Base-by-base conservation (phyloP, 2,329 filamentous ascomycete species). In the Trichoderma sp. region DNA sequence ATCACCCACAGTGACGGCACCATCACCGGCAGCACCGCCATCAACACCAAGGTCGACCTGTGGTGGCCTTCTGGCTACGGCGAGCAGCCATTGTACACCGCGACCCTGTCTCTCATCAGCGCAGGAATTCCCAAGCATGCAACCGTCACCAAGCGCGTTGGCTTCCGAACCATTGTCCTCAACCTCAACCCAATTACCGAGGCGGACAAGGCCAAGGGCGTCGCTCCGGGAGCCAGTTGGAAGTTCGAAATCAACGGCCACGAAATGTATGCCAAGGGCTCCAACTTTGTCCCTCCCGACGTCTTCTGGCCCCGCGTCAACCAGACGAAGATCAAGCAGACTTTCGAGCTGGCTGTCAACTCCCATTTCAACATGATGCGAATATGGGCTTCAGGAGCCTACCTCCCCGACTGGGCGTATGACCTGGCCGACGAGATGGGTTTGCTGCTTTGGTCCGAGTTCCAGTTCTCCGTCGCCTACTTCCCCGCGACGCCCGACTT, bases 231-330 rank as follows among this genome's bases (percentile, higher is more conserved):
- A 2, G 70, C 66, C 80, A 82, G 15, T 80, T 72, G 86, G 85
- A 85, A 89, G 71, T 89, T 89, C 68, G 85, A 89, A 70, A 80
- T 89, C 65, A 89, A 89, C 67, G 86, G 86, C 0, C 80, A 84
- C 57, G 82, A 85, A n/a, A 85, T 89, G 69, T 89, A 87, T 69
- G 85, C 84, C 2, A 69, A 69, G 34, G 68, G 68, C 2, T 65
- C 67, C 48, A 69, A 69, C 57, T 65, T 69, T 41, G 67, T 69
- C 9, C 68, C 68, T 5, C 68, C 68, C 1, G 68, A 69, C 54
- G 67, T 66, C 12, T 68, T 69, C 24, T 69, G 68, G 68, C 68
- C 68, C 24, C 78, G 85, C 47, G 85, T 88, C 9, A 87, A 84
- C 0, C 72, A 77, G 34, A 74, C 76, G 0, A 80, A 79, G 50